These are phyloP conservation scores for Podila verticillata DNA, from an alignment of 192 early-diverging fungal genomes.

Conservation along the genomic window DNA sequence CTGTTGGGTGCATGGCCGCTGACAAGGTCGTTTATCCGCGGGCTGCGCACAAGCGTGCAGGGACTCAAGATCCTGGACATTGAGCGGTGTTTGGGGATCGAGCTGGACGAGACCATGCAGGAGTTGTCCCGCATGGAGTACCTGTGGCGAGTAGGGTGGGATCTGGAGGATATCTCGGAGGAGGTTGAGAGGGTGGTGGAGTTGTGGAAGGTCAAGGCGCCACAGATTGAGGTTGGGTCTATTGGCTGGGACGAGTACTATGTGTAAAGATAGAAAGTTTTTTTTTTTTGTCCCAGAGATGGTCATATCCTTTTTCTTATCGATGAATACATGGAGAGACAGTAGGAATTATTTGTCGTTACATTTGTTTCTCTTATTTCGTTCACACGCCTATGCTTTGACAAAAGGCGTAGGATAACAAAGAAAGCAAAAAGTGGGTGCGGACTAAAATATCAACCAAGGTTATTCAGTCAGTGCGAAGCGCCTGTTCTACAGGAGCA, in stretches of 20 bases:
- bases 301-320: too few species aligned
- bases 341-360: too few species aligned
- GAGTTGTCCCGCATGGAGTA: conserved; percentile 15
- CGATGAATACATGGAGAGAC: too few species aligned
- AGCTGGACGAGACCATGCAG: conserved; percentile 19
- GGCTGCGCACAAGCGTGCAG: conserved; percentile 2
- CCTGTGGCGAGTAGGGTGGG: conserved; percentile 42
- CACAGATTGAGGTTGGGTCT: conserved; percentile 13
- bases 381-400: too few species aligned
- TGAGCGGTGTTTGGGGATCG: conserved; percentile 29
- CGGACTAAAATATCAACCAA: too few species aligned
- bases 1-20: conserved; percentile 29
- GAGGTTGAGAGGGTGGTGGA: conserved; percentile 1
- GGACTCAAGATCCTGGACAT: conserved; percentile 43
- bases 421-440: too few species aligned
- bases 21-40: conserved; percentile 10
- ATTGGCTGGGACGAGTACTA: conserved; percentile 26
- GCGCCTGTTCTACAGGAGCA: too few species aligned
- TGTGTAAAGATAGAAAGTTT: background rate
- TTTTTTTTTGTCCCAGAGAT: background rate
- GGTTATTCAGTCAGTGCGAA: too few species aligned
- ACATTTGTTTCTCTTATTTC: too few species aligned
- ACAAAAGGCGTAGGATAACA: too few species aligned
- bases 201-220: conserved; percentile 7
- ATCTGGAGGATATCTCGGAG: conserved; percentile 6